phyloP scores from a whole-genome alignment of 2,329 filamentous ascomycete species.

The Fusarium luffae region DNA sequence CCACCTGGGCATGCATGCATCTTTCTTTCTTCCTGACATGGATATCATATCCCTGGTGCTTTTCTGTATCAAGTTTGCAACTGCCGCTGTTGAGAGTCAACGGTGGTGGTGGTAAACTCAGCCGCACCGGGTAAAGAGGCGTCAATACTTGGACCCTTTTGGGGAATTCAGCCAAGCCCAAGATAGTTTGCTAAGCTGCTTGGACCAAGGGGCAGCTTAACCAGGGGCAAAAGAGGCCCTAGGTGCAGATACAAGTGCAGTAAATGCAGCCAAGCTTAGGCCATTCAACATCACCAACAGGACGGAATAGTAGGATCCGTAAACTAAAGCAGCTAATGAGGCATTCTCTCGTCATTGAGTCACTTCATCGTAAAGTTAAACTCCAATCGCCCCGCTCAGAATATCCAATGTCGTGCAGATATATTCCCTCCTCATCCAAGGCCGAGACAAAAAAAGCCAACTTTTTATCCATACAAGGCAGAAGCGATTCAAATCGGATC shows the following conservation, averaged over 20 bases:
- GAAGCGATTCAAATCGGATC: slow-evolving; percentile 14
- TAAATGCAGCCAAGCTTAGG: neutral
- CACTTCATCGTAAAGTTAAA: slow-evolving; percentile 6
- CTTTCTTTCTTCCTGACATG: neutral
- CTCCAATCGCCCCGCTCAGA: slow-evolving; percentile 23
- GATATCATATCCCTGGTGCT: neutral
- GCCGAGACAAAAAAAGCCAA: slow-evolving; percentile 1
- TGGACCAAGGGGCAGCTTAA: slow-evolving; percentile 35
- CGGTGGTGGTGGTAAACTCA: slow-evolving; percentile 12
- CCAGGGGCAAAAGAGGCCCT: neutral
- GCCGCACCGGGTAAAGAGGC: slow-evolving; percentile 29
- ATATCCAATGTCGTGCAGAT: slow-evolving; percentile 26
- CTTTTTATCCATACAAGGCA: neutral
- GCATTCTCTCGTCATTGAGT: slow-evolving; percentile 32
- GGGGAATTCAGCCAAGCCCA: slow-evolving; percentile 29
- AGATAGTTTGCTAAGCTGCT: slow-evolving; percentile 23
- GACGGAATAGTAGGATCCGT: neutral
- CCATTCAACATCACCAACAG: neutral
- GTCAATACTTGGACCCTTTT: slow-evolving; percentile 33
- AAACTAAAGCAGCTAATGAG: slow-evolving; percentile 24
- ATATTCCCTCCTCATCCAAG: neutral
- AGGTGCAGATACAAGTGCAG: neutral
- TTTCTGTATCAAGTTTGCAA: neutral
- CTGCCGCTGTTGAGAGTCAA: neutral
- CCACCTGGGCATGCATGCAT: slow-evolving; percentile 15